Percentiles rank a stretch among this genome's conserved stretches.
Conservation (phyloP, 1,284 basidiomycete genomes). For the Fistulina hepatica region DNA sequence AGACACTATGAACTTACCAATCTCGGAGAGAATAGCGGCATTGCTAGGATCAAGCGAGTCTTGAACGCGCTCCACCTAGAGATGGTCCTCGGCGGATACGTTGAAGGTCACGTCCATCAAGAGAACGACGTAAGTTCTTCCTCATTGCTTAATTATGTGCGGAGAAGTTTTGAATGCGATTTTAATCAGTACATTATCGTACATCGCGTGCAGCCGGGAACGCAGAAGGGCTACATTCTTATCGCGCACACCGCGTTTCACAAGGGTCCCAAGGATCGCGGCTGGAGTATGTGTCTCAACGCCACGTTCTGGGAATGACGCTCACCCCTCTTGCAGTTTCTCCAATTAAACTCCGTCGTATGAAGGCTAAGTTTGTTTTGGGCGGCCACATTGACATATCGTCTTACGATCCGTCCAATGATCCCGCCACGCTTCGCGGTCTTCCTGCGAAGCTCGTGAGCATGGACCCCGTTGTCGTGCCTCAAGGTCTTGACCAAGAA, state of each 20-base stretch:
- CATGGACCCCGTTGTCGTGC: conserved; percentile 41
- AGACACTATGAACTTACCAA: conserved; percentile 60
- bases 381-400: conserved; percentile 66
- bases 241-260: conserved; percentile 84
- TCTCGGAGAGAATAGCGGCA: conserved; percentile 49
- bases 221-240: conserved; percentile 84
- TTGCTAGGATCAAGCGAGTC: conserved; percentile 72
- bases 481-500: conserved; percentile 50
- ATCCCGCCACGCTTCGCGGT: conserved; percentile 54
- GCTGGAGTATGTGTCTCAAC: conserved; percentile 41
- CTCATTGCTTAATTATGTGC: background rate
- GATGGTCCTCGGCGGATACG: conserved; percentile 74
- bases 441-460: conserved; percentile 64
- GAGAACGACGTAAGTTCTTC: conserved; percentile 71
- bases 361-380: conserved; percentile 68
- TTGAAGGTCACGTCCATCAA: conserved; percentile 91
- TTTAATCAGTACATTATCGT: conserved; percentile 73
- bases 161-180: conserved; percentile 2
- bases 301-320: conserved; percentile 1
- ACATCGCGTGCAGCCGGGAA: conserved; percentile 82
- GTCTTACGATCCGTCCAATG: conserved; percentile 49
- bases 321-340: conserved; percentile 39
- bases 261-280: conserved; percentile 70
- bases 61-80: conserved; percentile 83
- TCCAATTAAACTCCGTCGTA: conserved; percentile 74